Evolutionary conservation across 345 rosid species (phyloP).

Genomic region (Brassica nigra): DNA sequence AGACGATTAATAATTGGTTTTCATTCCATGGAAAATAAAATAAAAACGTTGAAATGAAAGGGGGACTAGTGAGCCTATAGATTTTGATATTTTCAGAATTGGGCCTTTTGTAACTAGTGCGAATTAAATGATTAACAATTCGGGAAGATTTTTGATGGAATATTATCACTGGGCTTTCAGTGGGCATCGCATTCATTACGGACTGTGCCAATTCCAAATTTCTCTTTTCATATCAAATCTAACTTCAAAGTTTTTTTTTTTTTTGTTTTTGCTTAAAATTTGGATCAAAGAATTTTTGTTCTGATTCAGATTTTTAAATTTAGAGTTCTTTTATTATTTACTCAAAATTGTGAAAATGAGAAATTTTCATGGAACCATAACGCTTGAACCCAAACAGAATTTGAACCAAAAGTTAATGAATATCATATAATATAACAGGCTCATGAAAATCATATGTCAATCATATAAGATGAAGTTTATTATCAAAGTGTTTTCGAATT

Average conservation of each 20-base stretch:
- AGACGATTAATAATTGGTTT: neutral
- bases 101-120: neutral
- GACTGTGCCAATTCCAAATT: neutral
- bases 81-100: neutral
- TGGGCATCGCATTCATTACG: neutral
- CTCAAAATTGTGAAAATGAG: neutral
- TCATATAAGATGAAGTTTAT: neutral
- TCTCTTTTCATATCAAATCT: neutral
- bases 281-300: neutral
- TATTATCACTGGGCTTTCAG: neutral
- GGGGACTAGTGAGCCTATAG: neutral
- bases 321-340: neutral
- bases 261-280: neutral
- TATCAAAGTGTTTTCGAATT: neutral
- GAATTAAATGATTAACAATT: neutral
- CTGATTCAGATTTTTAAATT: neutral
- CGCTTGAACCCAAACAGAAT: neutral
- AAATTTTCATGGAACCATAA: neutral
- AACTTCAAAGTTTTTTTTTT: neutral
- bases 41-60: neutral
- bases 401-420: neutral
- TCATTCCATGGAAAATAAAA: neutral
- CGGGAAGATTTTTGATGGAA: neutral
- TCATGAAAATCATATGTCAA: neutral
- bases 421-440: neutral